Evolutionary conservation across 2,329 filamentous ascomycete genomes (phyloP).

Genomic region (Ophiostoma perfectum): DNA sequence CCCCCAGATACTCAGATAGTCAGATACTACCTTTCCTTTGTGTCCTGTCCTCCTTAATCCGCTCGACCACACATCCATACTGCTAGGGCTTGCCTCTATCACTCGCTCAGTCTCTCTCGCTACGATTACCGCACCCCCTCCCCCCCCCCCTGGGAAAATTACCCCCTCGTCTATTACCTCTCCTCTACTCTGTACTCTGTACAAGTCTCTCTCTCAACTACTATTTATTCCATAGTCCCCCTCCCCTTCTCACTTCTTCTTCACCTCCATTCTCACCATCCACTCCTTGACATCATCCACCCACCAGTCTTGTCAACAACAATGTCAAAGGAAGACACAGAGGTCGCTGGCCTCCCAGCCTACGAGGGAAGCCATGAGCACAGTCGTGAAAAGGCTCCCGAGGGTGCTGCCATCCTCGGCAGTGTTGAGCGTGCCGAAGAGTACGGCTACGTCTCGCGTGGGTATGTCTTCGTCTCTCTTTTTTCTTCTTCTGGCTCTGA

Average conservation of each 20-base stretch:
- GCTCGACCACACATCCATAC: neutral
- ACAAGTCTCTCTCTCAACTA: neutral
- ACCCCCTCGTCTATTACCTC: neutral
- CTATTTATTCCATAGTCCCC: neutral
- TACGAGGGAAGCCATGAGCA: conserved; percentile 20
- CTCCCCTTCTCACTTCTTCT: neutral
- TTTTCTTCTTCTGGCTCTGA: neutral
- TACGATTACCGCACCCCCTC: neutral
- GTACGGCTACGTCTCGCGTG: conserved; percentile 26
- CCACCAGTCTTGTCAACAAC: neutral
- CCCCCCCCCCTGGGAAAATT: neutral
- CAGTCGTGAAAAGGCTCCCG: neutral
- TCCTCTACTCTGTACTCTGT: neutral
- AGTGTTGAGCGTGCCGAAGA: conserved; percentile 21
- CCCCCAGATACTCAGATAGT: neutral
- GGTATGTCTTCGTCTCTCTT: conserved; percentile 13
- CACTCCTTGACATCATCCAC: neutral
- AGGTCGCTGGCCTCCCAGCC: conserved; percentile 21
- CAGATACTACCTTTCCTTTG: neutral
- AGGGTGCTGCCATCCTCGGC: conserved; percentile 21
- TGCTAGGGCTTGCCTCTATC: neutral
- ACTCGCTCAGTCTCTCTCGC: neutral
- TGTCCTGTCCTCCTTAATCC: neutral
- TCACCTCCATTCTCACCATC: neutral
- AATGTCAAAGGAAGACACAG: conserved; percentile 25